These are phyloP conservation scores for Phylloporus arenicola DNA, from an alignment of 768 basidiomycete genomes.

Conservation along the genomic window DNA sequence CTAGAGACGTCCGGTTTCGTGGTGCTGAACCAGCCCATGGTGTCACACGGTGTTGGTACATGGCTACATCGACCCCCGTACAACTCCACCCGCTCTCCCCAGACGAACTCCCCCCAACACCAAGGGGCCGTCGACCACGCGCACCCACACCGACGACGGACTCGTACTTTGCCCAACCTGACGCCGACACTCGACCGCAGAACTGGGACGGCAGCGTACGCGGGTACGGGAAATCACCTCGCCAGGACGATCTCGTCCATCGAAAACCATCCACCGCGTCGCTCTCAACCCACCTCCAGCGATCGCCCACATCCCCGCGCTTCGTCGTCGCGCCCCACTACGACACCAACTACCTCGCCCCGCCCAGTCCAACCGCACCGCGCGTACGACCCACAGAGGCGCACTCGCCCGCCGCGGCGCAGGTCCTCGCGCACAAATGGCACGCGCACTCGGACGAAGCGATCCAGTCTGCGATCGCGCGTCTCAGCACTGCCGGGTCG, in stretches of 20 bases:
- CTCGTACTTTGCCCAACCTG: constrained; percentile 55
- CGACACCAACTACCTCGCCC: constrained; percentile 28
- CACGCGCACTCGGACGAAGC: constrained; percentile 73
- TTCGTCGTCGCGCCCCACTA: constrained; percentile 42
- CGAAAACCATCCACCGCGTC: constrained; percentile 33
- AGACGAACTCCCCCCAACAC: constrained; percentile 39
- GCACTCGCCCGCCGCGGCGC: constrained; percentile 30
- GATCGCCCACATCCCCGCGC: constrained; percentile 24
- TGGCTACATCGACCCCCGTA: constrained; percentile 48
- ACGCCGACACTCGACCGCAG: constrained; percentile 13
- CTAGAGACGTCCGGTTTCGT: constrained; percentile 41
- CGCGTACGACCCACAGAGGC: constrained; percentile 13
- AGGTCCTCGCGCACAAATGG: constrained; percentile 67
- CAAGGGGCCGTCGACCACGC: constrained; percentile 47
- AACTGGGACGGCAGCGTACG: constrained; percentile 55
- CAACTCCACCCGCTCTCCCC: constrained; percentile 68
- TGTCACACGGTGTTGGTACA: constrained; percentile 1
- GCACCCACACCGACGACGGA: constrained; percentile 25
- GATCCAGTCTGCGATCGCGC: constrained; percentile 59
- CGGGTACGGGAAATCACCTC: constrained; percentile 41
- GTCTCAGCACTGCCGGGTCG: constrained; percentile 40
- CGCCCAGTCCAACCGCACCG: constrained; percentile 31
- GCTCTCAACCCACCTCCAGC: constrained; percentile 40
- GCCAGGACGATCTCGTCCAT: constrained; percentile 14
- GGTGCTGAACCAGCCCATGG: constrained; percentile 35